Conservation (phyloP, 2,329 filamentous ascomycete species). For the Rhinocladiella mackenziei region DNA sequence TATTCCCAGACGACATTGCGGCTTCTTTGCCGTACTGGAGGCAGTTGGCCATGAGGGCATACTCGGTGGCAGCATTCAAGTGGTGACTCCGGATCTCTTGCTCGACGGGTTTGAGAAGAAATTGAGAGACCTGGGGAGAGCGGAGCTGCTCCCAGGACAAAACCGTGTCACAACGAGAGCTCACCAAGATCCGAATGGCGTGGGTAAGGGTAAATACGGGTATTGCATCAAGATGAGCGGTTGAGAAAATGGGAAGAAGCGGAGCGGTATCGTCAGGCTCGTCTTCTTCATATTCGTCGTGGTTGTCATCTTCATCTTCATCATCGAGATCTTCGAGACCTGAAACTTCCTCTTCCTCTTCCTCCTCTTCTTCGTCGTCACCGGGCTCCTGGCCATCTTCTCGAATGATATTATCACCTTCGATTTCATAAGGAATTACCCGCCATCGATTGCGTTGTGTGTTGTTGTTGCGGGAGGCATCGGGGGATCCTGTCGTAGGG, state of each 20-base stretch:
- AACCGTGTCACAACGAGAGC: slow-evolving; percentile 83
- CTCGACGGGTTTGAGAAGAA: slow-evolving; percentile 91
- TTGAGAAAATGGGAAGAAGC: slow-evolving; percentile 73
- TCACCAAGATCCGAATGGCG: slow-evolving; percentile 78
- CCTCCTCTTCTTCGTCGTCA: slow-evolving; percentile 25
- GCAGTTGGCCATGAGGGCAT: slow-evolving; percentile 88
- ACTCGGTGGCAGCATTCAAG: slow-evolving; percentile 80
- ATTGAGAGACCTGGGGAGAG: slow-evolving; percentile 94
- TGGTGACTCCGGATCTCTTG: slow-evolving; percentile 79
- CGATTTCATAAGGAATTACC: slow-evolving; percentile 1
- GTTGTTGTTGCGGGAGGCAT: slow-evolving; percentile 10
- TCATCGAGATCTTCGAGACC: slow-evolving; percentile 35
- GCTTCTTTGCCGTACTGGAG: slow-evolving; percentile 89
- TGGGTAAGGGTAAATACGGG: slow-evolving; percentile 90
- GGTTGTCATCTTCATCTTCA: slow-evolving; percentile 33
- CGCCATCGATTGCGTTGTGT: slow-evolving; percentile 15
- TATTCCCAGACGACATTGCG: slow-evolving; percentile 74
- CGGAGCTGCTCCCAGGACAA: slow-evolving; percentile 91
- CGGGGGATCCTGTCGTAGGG: slow-evolving; percentile 18
- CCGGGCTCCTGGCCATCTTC: slow-evolving; percentile 16
- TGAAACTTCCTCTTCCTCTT: slow-evolving; percentile 37
- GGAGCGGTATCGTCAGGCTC: slow-evolving; percentile 47
- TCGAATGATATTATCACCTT: slow-evolving; percentile 1
- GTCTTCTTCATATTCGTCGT: slow-evolving; percentile 43
- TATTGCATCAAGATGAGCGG: slow-evolving; percentile 73